Evolutionary conservation across 2,329 filamentous ascomycete genomes (phyloP).

Genomic region (Huntiella decipiens): DNA sequence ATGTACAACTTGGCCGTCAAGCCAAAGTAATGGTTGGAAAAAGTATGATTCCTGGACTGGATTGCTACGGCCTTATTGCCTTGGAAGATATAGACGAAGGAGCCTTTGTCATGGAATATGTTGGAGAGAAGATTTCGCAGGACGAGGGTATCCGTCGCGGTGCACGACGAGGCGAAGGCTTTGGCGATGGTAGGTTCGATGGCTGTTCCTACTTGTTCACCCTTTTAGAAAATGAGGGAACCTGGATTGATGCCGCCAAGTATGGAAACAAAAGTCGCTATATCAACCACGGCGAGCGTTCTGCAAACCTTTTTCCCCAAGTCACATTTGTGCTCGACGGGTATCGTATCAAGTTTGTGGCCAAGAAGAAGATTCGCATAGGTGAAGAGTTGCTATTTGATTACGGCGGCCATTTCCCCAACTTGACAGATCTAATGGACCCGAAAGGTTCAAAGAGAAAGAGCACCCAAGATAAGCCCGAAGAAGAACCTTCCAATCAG

Average conservation of each 20-base stretch:
- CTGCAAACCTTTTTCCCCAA: conserved; percentile 38
- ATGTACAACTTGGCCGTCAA: conserved; percentile 46
- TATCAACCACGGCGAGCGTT: conserved; percentile 52
- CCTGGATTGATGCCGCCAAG: conserved; percentile 55
- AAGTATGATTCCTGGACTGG: conserved; percentile 44
- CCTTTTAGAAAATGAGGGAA: conserved; percentile 38
- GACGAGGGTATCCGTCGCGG: conserved; percentile 52
- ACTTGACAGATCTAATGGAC: conserved; percentile 22
- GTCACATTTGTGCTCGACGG: conserved; percentile 58
- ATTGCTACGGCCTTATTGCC: conserved; percentile 56
- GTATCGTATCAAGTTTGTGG: conserved; percentile 57
- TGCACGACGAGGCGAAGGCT: conserved; percentile 38
- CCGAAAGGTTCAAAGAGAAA: conserved; percentile 2
- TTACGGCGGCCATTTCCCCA: conserved; percentile 53
- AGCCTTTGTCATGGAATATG: conserved; percentile 67
- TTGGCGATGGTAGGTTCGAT: conserved; percentile 31
- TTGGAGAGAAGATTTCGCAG: conserved; percentile 55
- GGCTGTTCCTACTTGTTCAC: conserved; percentile 48
- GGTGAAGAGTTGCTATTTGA: conserved; percentile 71
- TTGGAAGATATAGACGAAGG: conserved; percentile 46
- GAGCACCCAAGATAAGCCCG: not conserved
- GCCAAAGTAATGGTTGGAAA: conserved; percentile 51
- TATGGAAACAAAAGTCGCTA: conserved; percentile 68
- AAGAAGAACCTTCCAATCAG: not conserved
- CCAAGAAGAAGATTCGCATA: conserved; percentile 42